Base-by-base conservation (phyloP, 176 grass and related monocot genomes). In the Eleusine coracana region DNA sequence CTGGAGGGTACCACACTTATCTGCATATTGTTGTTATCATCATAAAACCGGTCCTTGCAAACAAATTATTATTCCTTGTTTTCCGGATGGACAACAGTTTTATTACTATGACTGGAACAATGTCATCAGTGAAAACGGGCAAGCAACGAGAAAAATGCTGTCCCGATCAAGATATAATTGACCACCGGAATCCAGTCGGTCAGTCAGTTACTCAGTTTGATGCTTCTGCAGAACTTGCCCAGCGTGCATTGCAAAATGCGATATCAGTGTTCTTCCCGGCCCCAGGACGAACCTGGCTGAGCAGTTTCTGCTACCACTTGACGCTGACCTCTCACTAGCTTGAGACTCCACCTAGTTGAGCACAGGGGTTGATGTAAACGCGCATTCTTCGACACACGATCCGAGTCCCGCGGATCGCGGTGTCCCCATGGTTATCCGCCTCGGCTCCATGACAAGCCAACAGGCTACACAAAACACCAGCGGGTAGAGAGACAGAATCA, bases 401-500 rank as follows among this genome's bases (percentile, higher is more conserved):
- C 73, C 79, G 60, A 86, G 46, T 60, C 84, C 73, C 79, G 68
- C 13, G 46, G 58, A 74, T n/a, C 52, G 6, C 50, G 74, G 46
- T 27, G 55, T 63, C 74, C 38, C 72, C 65, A 69, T 70, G 39
- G 39, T 83, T 81, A 63, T 81, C 76, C 28, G 15, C 10, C 34
- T 66, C 48, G 12, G 40, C 62, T 7, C 17, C 40, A 38, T 74
- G 20, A 13, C 48, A 36, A 74, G 28, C 42, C 10, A 82, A 79
- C 73, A 86, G 1, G 67, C 49, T 63, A 28, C 74, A 16, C 5
- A 31, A 31, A 74, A 39, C 15, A 16, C 38, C 46, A 68, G 52
- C 54, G 3, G 36, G 44, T 58, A 59, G 25, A 0, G 65, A 29
- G 39, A 56, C 61, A 11, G 21, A 23, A 34, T 75, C 76, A 89